Evolutionary conservation across 768 basidiomycete genomes (phyloP).

Genomic region (Mycena vulgaris): DNA sequence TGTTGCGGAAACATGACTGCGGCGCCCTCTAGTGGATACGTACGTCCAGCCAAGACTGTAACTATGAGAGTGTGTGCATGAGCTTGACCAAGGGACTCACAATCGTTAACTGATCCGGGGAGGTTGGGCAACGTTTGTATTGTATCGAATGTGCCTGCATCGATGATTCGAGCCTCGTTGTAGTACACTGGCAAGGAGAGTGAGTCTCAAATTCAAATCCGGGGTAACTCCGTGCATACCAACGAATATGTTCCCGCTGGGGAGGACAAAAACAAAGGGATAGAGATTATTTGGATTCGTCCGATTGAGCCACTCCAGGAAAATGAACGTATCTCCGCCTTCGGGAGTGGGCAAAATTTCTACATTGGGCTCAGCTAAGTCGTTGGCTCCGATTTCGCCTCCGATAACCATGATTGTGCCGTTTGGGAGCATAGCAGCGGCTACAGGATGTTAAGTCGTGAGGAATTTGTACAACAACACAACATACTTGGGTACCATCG

Average conservation of each 20-base stretch:
- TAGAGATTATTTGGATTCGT: constrained; percentile 89
- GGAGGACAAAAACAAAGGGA: constrained; percentile 82
- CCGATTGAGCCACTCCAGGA: constrained; percentile 76
- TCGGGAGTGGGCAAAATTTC: constrained; percentile 79
- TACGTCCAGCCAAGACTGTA: constrained; percentile 76
- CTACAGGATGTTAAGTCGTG: constrained; percentile 46
- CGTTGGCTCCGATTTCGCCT: constrained; percentile 83
- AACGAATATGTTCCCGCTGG: constrained; percentile 78
- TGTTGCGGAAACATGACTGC: constrained; percentile 78
- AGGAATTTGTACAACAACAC: background rate
- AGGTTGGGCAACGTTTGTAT: constrained; percentile 75
- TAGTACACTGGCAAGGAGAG: constrained; percentile 69
- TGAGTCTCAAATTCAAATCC: background rate
- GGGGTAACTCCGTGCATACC: constrained; percentile 59
- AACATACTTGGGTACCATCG: constrained; percentile 52
- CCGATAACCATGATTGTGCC: constrained; percentile 70
- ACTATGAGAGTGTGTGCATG: too few relatives aligned
- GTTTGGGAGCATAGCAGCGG: constrained; percentile 78
- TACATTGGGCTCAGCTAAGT: constrained; percentile 73
- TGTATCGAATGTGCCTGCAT: constrained; percentile 77
- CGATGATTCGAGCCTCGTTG: constrained; percentile 85
- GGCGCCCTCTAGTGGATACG: constrained; percentile 84
- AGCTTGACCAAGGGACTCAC: constrained; percentile 45
- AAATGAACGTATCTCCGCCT: constrained; percentile 74
- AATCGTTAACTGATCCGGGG: constrained; percentile 81